phyloP scores from a whole-genome alignment of 176 grass and related monocot species.

The Carex cristatella region DNA sequence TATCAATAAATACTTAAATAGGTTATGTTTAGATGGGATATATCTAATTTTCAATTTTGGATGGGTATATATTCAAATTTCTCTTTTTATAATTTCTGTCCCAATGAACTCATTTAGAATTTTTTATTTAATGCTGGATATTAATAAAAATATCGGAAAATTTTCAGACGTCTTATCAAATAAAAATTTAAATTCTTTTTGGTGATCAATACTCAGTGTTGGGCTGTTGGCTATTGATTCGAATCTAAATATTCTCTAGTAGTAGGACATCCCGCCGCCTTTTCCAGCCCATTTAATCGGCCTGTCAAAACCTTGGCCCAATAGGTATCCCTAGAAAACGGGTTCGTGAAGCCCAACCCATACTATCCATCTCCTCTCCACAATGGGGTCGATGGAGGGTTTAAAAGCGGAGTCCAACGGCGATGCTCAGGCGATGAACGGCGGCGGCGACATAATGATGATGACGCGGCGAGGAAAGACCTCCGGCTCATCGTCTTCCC shows the following conservation, averaged over 20 bases:
- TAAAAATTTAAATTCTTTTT: no score
- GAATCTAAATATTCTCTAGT: background rate
- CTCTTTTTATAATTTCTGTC: no score
- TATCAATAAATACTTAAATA: no score
- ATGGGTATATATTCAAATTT: no score
- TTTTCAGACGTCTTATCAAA: no score
- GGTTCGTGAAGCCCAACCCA: background rate
- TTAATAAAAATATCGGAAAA: no score
- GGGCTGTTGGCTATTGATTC: no score
- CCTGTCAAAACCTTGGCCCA: background rate
- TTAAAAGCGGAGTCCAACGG: conserved; percentile 76
- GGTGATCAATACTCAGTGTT: no score
- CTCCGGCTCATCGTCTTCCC: conserved; percentile 30
- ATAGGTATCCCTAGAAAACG: background rate
- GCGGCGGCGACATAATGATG: conserved; percentile 34
- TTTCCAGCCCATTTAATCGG: background rate
- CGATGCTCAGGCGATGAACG: conserved; percentile 32
- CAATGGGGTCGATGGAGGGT: conserved; percentile 78
- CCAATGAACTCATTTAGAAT: no score
- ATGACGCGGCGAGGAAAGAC: conserved; percentile 27
- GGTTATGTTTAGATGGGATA: no score
- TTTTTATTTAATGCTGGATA: no score
- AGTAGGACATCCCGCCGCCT: background rate
- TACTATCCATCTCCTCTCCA: background rate
- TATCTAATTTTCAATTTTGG: no score